These are phyloP conservation scores for Tetracentron sinense DNA, from an alignment of 164 flowering plant species.

Conservation along the genomic window DNA sequence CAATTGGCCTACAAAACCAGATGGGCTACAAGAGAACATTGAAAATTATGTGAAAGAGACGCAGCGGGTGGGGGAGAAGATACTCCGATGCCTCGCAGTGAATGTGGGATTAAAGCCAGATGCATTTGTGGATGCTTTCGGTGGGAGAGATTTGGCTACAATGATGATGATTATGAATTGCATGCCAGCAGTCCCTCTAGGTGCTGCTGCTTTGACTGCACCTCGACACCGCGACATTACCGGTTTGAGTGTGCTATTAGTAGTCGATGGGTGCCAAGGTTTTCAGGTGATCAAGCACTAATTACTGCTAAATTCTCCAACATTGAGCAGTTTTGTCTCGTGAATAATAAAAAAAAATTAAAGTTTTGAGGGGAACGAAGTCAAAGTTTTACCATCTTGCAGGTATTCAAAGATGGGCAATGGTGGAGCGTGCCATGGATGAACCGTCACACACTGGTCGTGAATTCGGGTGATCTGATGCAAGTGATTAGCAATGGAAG, in stretches of 20 bases:
- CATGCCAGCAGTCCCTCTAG: neutral
- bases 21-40: too few relatives aligned
- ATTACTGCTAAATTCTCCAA: neutral
- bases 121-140: neutral
- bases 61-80: too few relatives aligned
- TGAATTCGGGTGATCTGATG: neutral
- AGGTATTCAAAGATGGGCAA: neutral
- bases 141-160: neutral
- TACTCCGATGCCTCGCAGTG: too few relatives aligned
- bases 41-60: too few relatives aligned
- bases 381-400: neutral
- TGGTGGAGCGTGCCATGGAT: neutral
- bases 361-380: neutral
- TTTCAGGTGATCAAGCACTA: neutral
- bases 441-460: neutral
- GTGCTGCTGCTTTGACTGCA: neutral
- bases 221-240: neutral
- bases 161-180: neutral
- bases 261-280: neutral
- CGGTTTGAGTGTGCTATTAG: neutral
- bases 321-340: too few relatives aligned
- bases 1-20: too few relatives aligned
- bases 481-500: neutral
- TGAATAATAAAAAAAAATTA: too few relatives aligned
- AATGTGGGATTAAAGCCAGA: too few relatives aligned